Base-by-base conservation (phyloP, 441 rosid genomes). In the Pelargonium myrrhifolium region DNA sequence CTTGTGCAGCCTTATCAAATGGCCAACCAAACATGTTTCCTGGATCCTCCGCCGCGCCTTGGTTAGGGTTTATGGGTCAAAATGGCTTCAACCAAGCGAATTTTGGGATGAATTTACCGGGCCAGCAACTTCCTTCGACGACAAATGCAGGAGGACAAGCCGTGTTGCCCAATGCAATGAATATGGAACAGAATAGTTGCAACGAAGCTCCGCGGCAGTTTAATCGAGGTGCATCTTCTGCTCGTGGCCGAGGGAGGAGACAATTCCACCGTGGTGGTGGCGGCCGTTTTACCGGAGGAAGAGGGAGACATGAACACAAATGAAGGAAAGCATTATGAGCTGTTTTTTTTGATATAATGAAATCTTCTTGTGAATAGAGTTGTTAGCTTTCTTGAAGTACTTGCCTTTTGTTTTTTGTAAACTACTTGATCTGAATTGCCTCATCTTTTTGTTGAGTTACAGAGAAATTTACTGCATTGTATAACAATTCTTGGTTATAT, bases 21-120 rank as follows among this genome's bases (percentile, higher is more conserved):
- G 31, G 31, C 0, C 87, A 78, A 18, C 63, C 83, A 21, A 83
- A 79, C 65, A 65, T 78, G 14, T 74, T 75, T 42, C 74, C 76
- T 28, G 82, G 86, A 21, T 80, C 85, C 15, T 56, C 75, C n/a
- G 31, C 69, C 61, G 72, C 74, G 14, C 77, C 87, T 24, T 85
- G 93, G 90, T 68, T 74, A 47, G 83, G 85, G 37, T 70, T 75
- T 62, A 45, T 69, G 56, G 85, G 81, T 80, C 92, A 84, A 72
- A 87, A 80, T 81, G 71, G 64, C 65, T 71, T 80, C 69, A 90
- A 79, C 81, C 92, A 68, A 64, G 67, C 68, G 9, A 80, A 28
- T 28, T 28, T 78, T 42, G 96, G 85, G 74, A 68, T 76, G 76
- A 81, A 79, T 42, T 61, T 80, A 49, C 78, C 72, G 37, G 75